Percentiles rank a stretch among this genome's conserved stretches.
phyloP scores from a whole-genome alignment of 2,329 filamentous ascomycete genomes.

The Stagonosporopsis chrysanthemi region DNA sequence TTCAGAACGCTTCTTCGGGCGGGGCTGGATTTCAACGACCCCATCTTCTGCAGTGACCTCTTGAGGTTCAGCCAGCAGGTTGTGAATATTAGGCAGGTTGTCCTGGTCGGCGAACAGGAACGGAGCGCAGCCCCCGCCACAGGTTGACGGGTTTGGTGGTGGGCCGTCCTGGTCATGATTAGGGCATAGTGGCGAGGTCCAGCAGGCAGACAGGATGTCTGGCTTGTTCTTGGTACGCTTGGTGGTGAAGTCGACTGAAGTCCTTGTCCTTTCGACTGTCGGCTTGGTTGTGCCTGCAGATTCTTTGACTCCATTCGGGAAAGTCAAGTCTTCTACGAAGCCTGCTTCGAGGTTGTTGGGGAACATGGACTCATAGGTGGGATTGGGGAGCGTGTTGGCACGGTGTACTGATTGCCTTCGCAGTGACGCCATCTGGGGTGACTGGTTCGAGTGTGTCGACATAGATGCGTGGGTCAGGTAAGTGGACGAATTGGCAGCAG shows the following conservation, averaged over 20 bases:
- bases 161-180: constrained; percentile 49
- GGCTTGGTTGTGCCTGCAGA: constrained; percentile 24
- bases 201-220: constrained; percentile 51
- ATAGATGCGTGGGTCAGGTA: constrained; percentile 37
- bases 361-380: constrained; percentile 47
- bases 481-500: constrained; percentile 25
- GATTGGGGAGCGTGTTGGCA: constrained; percentile 46
- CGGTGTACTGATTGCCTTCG: constrained; percentile 36
- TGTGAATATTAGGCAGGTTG: constrained; percentile 39
- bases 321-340: constrained; percentile 49
- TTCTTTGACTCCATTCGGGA: constrained; percentile 45
- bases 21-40: constrained; percentile 47
- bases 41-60: constrained; percentile 46
- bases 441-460: constrained; percentile 29
- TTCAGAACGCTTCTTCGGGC: constrained; percentile 48
- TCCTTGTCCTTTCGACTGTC: constrained; percentile 27
- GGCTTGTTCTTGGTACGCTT: constrained; percentile 49
- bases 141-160: constrained; percentile 51
- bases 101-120: constrained; percentile 50
- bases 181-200: constrained; percentile 53
- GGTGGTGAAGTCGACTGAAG: constrained; percentile 28
- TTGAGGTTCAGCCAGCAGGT: constrained; percentile 39
- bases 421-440: constrained; percentile 36
- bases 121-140: constrained; percentile 51
- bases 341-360: constrained; percentile 45